Evolutionary conservation across 2,329 filamentous ascomycete species (phyloP), one percentile per base, ranked within the genome.

Genomic region (Exophiala phaeomuriformis): DNA sequence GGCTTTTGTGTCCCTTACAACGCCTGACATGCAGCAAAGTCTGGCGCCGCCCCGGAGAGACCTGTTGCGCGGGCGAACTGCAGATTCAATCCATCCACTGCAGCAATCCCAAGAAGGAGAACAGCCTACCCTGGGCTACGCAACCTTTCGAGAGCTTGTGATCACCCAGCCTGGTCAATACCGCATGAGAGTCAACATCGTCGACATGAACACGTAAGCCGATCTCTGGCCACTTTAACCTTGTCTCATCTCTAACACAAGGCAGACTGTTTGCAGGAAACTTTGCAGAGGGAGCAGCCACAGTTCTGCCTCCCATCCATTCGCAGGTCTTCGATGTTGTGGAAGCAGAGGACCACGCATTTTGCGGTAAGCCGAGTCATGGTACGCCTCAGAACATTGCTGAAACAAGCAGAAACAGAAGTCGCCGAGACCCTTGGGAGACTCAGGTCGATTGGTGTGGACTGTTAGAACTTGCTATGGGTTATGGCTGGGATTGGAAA

Each of bases 121-220:
- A 5, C 43, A 44, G 9, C 33, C 49, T 28, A 55, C 52, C 5
- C 49, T 62, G 31, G 62, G 54, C 9, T 63, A 62, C 35, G 58
- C 58, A 3, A 55, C 52, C 10, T 64, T 64, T 45, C 46, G 52
- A 48, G 58, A 55, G 8, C 43, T 64, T 4, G 29, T 49, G 28
- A 59, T 64, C 37, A 58, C 56, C 5, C 41, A 52, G 33, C 55
- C 58, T 12, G 62, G 61, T 3, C 51, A 40, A 35, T 64, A 64
- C 35, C 52, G 58, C 8, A 32, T 64, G 46, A 60, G 50, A 33
- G 47, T 63, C 33, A 60, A 46, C 49, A 47, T 63, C 19, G 56
- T 63, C 29, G 62, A 63, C 40, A 62, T 63, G 61, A 56, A 61
- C 45, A 50, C 49, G 61, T 62, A 56, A 51, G 48, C 19, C 27